Percentiles rank a stretch among this genome's conserved stretches.
Conservation (phyloP, 2,329 filamentous ascomycete genomes). For the Microdochium trichocladiopsis region DNA sequence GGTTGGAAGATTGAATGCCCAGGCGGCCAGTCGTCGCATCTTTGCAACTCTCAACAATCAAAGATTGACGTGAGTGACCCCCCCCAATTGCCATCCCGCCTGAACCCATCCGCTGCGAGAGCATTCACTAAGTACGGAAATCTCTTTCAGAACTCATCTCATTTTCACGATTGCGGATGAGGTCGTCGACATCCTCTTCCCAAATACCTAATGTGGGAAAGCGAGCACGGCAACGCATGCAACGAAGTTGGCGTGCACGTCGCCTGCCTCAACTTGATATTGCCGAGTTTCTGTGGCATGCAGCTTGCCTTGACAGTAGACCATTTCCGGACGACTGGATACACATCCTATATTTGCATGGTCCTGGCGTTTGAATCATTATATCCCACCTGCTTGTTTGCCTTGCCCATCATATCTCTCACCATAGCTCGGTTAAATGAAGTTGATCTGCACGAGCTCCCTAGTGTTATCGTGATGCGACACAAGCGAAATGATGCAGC, state of each 20-base stretch:
- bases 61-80: slow-evolving; percentile 68
- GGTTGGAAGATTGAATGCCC: slow-evolving; percentile 85
- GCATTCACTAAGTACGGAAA: slow-evolving; percentile 13
- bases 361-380: neutral
- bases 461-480: too few species aligned
- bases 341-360: neutral
- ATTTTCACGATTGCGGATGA: slow-evolving; percentile 68
- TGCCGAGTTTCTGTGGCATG: too few species aligned
- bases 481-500: too few species aligned
- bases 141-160: slow-evolving; percentile 52
- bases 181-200: slow-evolving; percentile 58
- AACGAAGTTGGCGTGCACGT: too few species aligned
- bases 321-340: too few species aligned
- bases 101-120: too few species aligned
- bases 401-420: neutral
- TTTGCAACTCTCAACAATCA: slow-evolving; percentile 90
- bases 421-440: too few species aligned
- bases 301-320: neutral
- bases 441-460: too few species aligned
- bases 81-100: too few species aligned
- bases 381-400: neutral
- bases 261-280: too few species aligned
- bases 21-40: slow-evolving; percentile 79
- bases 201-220: slow-evolving; percentile 26
- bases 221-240: too few species aligned